Evolutionary conservation across 2,329 filamentous ascomycete genomes (phyloP).

Genomic region (Sarocladiaceae sp.): DNA sequence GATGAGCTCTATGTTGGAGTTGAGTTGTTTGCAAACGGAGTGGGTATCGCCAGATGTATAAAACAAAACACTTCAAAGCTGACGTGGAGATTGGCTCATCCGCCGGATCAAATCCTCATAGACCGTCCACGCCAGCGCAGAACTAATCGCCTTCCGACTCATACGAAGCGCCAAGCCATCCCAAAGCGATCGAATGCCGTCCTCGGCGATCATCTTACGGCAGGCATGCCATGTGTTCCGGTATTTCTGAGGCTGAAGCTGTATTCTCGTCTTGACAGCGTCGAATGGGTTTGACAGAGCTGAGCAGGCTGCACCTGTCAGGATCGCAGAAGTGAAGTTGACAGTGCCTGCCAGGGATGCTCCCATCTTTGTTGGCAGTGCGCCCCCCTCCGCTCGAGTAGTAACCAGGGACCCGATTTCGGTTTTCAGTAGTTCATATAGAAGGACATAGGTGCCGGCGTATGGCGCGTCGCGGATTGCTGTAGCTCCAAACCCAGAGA

Average conservation of each 20-base stretch:
- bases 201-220: constrained; percentile 71
- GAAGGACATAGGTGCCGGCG: constrained; percentile 86
- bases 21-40: constrained; percentile 12
- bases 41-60: neutral
- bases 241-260: constrained; percentile 79
- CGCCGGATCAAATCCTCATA: constrained; percentile 84
- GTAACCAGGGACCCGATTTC: constrained; percentile 34
- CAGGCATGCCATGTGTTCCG: constrained; percentile 74
- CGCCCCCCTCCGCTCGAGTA: constrained; percentile 9
- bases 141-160: constrained; percentile 85
- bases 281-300: constrained; percentile 94
- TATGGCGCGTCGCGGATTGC: constrained; percentile 94
- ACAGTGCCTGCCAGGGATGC: constrained; percentile 50
- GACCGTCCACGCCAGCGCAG: constrained; percentile 92
- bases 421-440: constrained; percentile 82
- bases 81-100: constrained; percentile 1
- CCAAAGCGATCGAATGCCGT: constrained; percentile 74
- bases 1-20: constrained; percentile 8
- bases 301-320: constrained; percentile 78
- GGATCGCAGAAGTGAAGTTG: constrained; percentile 77
- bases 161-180: constrained; percentile 83
- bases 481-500: constrained; percentile 88
- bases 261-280: constrained; percentile 89
- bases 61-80: neutral
- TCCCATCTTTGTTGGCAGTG: constrained; percentile 20